Percentiles rank a stretch among this genome's conserved stretches.
These are phyloP conservation scores for Pichia sp. DNA, from an alignment of 1,139 yeast genomes.

Conservation along the genomic window DNA sequence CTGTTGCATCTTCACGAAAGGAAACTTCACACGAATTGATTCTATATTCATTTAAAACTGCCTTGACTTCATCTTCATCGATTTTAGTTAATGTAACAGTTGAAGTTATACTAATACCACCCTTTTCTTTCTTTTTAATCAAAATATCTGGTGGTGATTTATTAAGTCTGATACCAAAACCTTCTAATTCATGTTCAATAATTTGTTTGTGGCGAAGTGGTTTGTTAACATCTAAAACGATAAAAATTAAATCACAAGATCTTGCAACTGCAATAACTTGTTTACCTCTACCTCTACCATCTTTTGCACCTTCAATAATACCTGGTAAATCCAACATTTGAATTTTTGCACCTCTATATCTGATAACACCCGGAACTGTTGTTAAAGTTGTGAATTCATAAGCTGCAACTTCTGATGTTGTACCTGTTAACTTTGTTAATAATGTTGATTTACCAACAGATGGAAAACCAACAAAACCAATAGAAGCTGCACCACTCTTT, in stretches of 20 bases:
- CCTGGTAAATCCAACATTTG: slow-evolving; percentile 99
- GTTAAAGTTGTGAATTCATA: slow-evolving; percentile 96
- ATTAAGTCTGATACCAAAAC: slow-evolving; percentile 92
- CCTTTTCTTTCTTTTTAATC: slow-evolving; percentile 86
- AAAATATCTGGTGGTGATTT: slow-evolving; percentile 88
- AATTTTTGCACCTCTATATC: slow-evolving; percentile 93
- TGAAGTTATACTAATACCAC: slow-evolving; percentile 89
- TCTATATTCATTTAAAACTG: slow-evolving; percentile 92
- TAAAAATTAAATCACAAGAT: slow-evolving; percentile 86
- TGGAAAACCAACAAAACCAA: slow-evolving; percentile 97
- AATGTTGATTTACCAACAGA: slow-evolving; percentile 96
- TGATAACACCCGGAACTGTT: slow-evolving; percentile 94
- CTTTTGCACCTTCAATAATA: slow-evolving; percentile 97
- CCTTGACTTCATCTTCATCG: slow-evolving; percentile 88
- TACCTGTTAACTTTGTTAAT: slow-evolving; percentile 82
- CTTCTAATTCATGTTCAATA: slow-evolving; percentile 92
- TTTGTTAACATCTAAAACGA: slow-evolving; percentile 91
- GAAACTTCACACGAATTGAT: slow-evolving; percentile 97
- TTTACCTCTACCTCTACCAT: slow-evolving; percentile 98
- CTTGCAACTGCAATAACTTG: slow-evolving; percentile 98
- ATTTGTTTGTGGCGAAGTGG: slow-evolving; percentile 91
- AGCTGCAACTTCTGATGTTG: slow-evolving; percentile 95
- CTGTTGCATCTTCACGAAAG: slow-evolving; percentile 94
- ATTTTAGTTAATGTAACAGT: slow-evolving; percentile 89
- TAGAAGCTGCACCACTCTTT: slow-evolving; percentile 94